Conservation (phyloP, 176 grass and related monocot genomes). For the Metroxylon sagu region DNA sequence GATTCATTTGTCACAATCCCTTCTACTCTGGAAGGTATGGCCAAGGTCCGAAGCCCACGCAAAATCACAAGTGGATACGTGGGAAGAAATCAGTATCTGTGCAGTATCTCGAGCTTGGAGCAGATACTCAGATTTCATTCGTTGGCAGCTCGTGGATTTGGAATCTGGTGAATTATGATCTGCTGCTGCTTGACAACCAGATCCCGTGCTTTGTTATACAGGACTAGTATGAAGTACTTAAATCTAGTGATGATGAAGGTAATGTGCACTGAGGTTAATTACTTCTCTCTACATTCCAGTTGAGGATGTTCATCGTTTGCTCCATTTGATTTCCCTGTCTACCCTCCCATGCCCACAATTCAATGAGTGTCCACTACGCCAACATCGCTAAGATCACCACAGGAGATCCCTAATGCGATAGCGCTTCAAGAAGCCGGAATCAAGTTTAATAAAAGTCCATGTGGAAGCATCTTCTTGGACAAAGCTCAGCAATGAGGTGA, state of each 20-base stretch:
- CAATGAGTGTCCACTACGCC: not conserved
- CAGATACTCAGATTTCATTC: too few species aligned
- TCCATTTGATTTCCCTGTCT: too few species aligned
- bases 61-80: too few species aligned
- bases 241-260: too few species aligned
- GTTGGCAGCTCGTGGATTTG: too few species aligned
- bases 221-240: not conserved
- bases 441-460: not conserved
- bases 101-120: too few species aligned
- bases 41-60: too few species aligned
- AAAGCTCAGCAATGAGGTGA: not conserved
- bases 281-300: not conserved
- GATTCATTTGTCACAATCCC: too few species aligned
- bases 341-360: not conserved
- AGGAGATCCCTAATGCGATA: not conserved
- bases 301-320: not conserved
- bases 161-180: not conserved
- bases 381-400: too few species aligned
- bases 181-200: not conserved
- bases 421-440: not conserved
- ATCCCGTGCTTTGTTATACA: constrained; percentile 4
- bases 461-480: not conserved
- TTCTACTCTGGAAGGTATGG: too few species aligned
- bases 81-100: too few species aligned
- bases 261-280: not conserved